Evolutionary conservation across 1,284 basidiomycete genomes (phyloP), one percentile per base, ranked within the genome.

Genomic region (Entoloma clypeatum): DNA sequence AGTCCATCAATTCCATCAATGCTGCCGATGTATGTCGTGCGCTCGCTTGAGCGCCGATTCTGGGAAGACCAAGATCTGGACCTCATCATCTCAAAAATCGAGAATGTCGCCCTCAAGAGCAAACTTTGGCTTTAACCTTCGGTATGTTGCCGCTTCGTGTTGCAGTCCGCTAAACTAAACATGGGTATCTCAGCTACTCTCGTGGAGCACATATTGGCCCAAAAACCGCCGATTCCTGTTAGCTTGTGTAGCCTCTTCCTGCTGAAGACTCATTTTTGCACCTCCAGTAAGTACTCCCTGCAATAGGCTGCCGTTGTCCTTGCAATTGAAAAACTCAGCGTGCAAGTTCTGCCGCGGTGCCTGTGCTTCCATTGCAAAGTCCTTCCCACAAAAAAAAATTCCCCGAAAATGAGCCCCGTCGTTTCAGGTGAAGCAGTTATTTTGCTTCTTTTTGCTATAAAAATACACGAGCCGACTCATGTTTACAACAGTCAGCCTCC

Each of bases 11-110:
- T 89, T 89, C 54, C 67, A 79, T 52, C 75, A 83, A 13, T 69
- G 88, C 17, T 77, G 86, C 21, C 74, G 1, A 61, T 64, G 16
- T 86, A 82, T 51, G 86, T 88, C 5, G 67, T 88, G 43, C 66
- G 69, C 0, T 59, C 64, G 4, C 66, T 72, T 36, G 85, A 88
- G 58, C 63, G 69, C 9, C 55, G 63, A 25, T 79, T 71, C 46
- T 88, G 86, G 86, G 56, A 59, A 14, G 60, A 69, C 10, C 64
- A 71, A 23, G 84, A 84, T 6, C 51, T 81, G n/a, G 80, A 84
- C 43, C 53, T 67, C 17, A 68, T 86, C 18, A 67, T 76, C 54
- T 60, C 65, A 18, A 73, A 74, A 52, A 62, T 86, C 13, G 68
- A 74, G 47, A 72, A 64, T 47, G 68, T 83, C 40, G 69, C 70